Percentiles rank a stretch among this genome's conserved stretches.
Conservation (phyloP, 1,139 yeast species). For the Sugiyamaella pinicola region DNA sequence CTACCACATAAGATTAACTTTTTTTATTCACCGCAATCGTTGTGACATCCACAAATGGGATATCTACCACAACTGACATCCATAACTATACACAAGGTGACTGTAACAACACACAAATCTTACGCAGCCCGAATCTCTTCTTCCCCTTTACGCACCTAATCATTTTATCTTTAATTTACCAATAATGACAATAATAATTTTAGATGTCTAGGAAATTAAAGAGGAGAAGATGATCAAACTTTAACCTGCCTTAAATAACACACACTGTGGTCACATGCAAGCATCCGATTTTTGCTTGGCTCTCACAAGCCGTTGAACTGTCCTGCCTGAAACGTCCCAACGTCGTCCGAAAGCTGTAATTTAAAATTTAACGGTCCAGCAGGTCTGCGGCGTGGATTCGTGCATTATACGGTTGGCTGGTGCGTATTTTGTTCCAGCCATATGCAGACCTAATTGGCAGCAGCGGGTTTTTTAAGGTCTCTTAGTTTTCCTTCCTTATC, state of each 20-base stretch:
- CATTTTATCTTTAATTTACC: too few relatives aligned
- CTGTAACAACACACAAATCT: too few relatives aligned
- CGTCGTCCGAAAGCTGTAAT: neutral
- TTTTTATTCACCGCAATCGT: neutral
- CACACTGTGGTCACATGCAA: too few relatives aligned
- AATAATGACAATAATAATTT: too few relatives aligned
- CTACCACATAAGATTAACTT: neutral
- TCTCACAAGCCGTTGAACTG: neutral
- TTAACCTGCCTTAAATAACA: neutral
- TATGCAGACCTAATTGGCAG: neutral
- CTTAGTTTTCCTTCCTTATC: neutral
- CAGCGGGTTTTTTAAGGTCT: neutral
- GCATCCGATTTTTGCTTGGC: neutral
- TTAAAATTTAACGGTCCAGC: constrained; percentile 5
- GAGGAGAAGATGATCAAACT: too few relatives aligned
- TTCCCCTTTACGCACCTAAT: too few relatives aligned
- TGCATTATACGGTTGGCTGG: neutral
- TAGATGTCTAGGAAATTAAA: too few relatives aligned
- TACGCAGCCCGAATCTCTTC: too few relatives aligned
- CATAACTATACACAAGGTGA: too few relatives aligned
- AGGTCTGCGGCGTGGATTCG: neutral
- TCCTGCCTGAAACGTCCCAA: neutral
- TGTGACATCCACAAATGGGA: neutral
- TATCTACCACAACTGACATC: neutral
- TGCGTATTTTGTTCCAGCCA: neutral